Evolutionary conservation across 768 basidiomycete species (phyloP).

Genomic region (Hericium rajendrae): DNA sequence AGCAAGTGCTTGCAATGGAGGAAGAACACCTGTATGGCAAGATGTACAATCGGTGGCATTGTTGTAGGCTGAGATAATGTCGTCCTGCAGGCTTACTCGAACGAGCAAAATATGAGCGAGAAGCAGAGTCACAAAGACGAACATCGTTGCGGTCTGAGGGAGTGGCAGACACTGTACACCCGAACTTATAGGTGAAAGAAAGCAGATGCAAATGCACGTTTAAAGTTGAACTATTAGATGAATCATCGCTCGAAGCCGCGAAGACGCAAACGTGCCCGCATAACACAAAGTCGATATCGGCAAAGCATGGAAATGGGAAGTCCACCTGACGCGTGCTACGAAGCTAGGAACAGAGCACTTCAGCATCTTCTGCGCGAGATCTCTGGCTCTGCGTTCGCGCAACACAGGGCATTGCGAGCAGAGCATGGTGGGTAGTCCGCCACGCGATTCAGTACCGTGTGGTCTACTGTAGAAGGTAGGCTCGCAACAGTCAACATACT

Average conservation of each 20-base stretch:
- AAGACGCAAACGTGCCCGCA: not conserved
- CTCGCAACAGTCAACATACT: too few relatives aligned
- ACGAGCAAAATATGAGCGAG: not conserved
- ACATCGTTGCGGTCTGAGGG: constrained; percentile 2
- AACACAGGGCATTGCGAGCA: too few relatives aligned
- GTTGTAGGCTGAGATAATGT: not conserved
- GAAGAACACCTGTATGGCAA: not conserved
- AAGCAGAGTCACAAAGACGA: not conserved
- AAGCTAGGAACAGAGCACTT: too few relatives aligned
- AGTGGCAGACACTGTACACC: too few relatives aligned
- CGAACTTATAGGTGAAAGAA: not conserved
- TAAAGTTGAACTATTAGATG: too few relatives aligned
- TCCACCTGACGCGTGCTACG: too few relatives aligned
- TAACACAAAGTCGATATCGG: not conserved
- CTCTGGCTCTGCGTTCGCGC: too few relatives aligned
- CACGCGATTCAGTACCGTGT: too few relatives aligned
- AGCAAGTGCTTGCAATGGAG: not conserved
- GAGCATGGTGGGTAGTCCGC: too few relatives aligned
- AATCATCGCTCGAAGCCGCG: not conserved
- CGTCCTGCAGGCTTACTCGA: not conserved
- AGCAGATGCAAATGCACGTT: not conserved
- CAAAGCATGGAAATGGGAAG: not conserved
- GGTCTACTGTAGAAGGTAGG: too few relatives aligned
- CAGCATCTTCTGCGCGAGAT: too few relatives aligned
- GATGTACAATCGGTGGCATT: not conserved